Evolutionary conservation across 1,139 yeast genomes (phyloP), one percentile per base, ranked within the genome.

Genomic region (Candida freyschussii): DNA sequence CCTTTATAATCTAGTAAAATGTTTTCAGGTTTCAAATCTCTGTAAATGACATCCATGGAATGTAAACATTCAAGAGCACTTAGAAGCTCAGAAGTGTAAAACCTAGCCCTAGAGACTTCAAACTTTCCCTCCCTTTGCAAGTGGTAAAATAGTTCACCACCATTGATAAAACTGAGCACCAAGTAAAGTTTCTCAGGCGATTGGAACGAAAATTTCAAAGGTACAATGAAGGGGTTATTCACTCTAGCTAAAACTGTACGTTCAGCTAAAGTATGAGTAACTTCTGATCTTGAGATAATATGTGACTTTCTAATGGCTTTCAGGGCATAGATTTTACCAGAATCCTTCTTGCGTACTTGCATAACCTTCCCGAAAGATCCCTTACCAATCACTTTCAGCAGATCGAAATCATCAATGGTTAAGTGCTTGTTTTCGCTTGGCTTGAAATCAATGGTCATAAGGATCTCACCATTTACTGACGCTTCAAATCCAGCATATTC

Each of bases 301-400:
- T 91, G 96, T 17, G 94, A 87, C 56, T 91, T 91, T 48, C 97
- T 72, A 44, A 91, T 77, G 1, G 96, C 87, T 57, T 91, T 91
- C 56, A 91, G 67, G 4, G 98, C 98, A 58, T 91, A 91, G 23
- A 91, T 80, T 55, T 89, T 94, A 45, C 82, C 82, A 9, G 98
- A 91, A 59, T 91, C 97, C 49, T 84, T 84, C 62, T 91, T 91
- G 39, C 87, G 78, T 27, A 91, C 98, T 60, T 91, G 98, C 97
- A 91, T 91, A 37, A 91, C 98, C 60, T 93, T 91, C 34, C 98
- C 98, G 60, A 91, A 93, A 3, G 96, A 86, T 4, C 98, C 98
- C 57, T 91, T 91, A 28, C 98, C 98, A 37, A 91, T 86, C 14
- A 91, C 98, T 59, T 91, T 91, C 48, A 91, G 69, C 36, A 93